Base-by-base conservation (phyloP, 2,329 filamentous ascomycete genomes). In the Aspergillus sclerotialis region DNA sequence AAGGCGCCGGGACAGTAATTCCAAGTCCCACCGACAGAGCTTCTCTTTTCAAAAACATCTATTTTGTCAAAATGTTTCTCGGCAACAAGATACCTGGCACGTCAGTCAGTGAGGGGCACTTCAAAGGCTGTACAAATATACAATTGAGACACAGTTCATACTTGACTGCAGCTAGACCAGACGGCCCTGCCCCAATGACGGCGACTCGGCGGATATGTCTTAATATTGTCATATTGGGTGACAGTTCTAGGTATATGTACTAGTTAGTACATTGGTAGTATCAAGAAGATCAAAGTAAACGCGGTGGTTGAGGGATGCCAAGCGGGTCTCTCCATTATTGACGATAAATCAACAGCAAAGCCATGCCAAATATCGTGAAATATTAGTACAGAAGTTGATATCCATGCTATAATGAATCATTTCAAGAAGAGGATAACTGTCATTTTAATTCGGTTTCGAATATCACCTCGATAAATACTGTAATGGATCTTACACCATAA, bases 21-120 rank as follows among this genome's bases (percentile, higher is more conserved):
- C 90, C 90, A 96, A 7, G 92, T 76, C 2, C 92, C 90, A 37
- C 88, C 90, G 5, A 83, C 75, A 30, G 76, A 72, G 28, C 72
- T 67, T 45, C 87, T 80, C 60, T 94, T 86, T 61, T 96, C 92
- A 51, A 84, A 93, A 25, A 95, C 61, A 39, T 80, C 75, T 39
- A 96, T 80, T 18, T 68, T 73, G 9, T 78, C 64, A 51, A 92
- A 92, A 1, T 56, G 68, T 52, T 70, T 82, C 49, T 84, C 87
- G 1, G 82, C 85, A 8, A 75, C 57, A 12, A 95, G 70, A 52
- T 89, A 89, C 46, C 74, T 77, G 36, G 24, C 7, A 10, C 15
- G 5, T 24, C 14, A 6, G 41, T 60, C n/a, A 56, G 50, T 30
- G 10, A 39, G n/a, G 23, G 34, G 3, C 19, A n/a, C 17, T 27